These are phyloP conservation scores for Pseudogymnoascus sp. DNA, from an alignment of 2,329 filamentous ascomycete genomes.

Conservation along the genomic window DNA sequence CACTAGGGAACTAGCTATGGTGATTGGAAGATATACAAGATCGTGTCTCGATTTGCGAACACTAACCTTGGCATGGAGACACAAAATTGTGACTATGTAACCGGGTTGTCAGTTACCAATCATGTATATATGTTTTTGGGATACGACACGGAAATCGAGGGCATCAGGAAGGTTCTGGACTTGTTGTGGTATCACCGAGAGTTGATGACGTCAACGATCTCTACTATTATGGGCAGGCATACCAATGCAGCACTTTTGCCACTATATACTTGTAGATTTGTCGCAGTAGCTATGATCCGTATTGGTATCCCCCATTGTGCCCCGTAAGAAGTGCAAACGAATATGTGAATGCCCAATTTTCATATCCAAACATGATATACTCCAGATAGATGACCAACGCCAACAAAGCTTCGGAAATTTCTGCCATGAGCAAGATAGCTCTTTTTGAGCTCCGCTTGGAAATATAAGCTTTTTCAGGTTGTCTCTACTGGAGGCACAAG, in stretches of 20 bases:
- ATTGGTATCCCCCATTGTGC: not conserved
- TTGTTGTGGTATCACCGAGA: not conserved
- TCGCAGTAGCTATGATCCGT: not conserved
- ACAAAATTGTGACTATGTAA: constrained; percentile 1
- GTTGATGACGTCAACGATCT: constrained; percentile 4
- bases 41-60: not conserved
- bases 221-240: not conserved
- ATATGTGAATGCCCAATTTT: not conserved
- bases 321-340: not conserved
- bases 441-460: not conserved
- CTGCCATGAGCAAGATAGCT: not conserved
- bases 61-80: not conserved
- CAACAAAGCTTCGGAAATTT: not conserved
- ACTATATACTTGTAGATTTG: not conserved
- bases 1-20: not conserved
- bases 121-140: not conserved
- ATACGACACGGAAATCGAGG: not conserved
- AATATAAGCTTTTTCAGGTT: not conserved
- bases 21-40: constrained; percentile 5
- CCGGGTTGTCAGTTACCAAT: not conserved
- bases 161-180: not conserved
- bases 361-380: not conserved
- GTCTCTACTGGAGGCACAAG: not conserved
- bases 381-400: not conserved
- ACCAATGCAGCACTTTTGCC: not conserved